Base-by-base conservation (phyloP, 2,329 filamentous ascomycete species). In the Helotiales sp. region DNA sequence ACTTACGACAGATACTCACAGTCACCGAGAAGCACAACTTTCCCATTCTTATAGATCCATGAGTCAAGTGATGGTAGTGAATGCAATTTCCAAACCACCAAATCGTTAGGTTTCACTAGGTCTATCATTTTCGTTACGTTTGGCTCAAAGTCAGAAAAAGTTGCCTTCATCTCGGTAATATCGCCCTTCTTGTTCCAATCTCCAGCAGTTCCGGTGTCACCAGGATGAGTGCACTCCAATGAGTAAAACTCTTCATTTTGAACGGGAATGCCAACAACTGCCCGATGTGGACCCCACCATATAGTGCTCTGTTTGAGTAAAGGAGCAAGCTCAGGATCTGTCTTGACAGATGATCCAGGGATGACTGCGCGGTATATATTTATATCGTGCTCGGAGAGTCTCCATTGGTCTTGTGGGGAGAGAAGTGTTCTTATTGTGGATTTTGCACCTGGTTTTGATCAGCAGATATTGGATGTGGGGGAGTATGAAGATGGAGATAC, bases 171-270 rank as follows among this genome's bases (percentile, higher is more conserved):
- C 12, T 19, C 5, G 6, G 55, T 22, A 1, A 57, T 4, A 34
- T 57, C 52, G 1, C 81, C 85, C 1, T 74, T 62, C 58, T 79
- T 74, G 27, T 78, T 78, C 27, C 78, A 76, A 1, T 84, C 79
- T 1, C 78, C 77, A 2, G 75, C 70, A 0, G 83, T 81, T 33
- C 53, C 54, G 0, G 87, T 69, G 61, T 85, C 78, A 66, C 89
- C 86, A 0, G 87, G 86, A 2, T 82, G 79, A 1, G 87, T 71
- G 6, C 88, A 71, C 0, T 88, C 86, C 3, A 89, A 76, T 55
- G 89, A 89, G 62, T 82, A 86, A 76, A 83, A 79, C 1, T 73
- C 73, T 0, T 83, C 83, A 0, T 74, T 77, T 2, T 82, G 76
- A 34, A 89, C 64, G 0, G 81, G 82, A 69, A 88, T 88, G 0